These are phyloP conservation scores for Rhodamnia rubescens DNA, from an alignment of 345 rosid species.

Conservation along the genomic window DNA sequence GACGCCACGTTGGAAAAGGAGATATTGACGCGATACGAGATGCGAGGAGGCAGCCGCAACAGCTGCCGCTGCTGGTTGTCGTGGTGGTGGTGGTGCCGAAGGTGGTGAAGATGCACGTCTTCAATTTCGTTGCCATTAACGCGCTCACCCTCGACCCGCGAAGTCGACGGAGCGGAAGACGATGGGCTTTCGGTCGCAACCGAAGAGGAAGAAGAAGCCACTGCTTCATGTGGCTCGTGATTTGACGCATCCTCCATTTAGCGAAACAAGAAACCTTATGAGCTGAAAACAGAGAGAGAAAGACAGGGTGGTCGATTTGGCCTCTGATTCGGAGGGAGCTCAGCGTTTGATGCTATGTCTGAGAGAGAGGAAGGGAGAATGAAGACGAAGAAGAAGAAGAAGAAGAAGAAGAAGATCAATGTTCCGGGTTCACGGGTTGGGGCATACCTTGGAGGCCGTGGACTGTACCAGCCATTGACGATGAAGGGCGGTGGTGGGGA, in stretches of 20 bases:
- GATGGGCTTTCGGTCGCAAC: background rate
- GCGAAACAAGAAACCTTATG: background rate
- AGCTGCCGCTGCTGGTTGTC: background rate
- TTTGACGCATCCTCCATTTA: slow-evolving; percentile 17
- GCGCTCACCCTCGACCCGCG: slow-evolving; percentile 8
- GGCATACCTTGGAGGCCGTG: background rate
- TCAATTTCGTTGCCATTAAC: background rate
- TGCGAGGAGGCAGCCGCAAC: background rate
- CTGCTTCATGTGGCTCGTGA: background rate
- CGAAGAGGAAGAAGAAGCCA: slow-evolving; percentile 5
- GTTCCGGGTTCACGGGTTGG: background rate
- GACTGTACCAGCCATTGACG: background rate
- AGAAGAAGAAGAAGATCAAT: background rate
- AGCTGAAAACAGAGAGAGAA: background rate
- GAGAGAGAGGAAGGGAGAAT: background rate
- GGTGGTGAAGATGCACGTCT: background rate
- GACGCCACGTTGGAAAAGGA: slow-evolving; percentile 5
- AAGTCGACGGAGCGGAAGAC: background rate
- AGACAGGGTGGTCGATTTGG: background rate
- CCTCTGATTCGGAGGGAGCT: background rate
- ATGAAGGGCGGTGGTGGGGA: background rate
- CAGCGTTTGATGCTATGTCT: background rate
- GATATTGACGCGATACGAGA: slow-evolving; percentile 14
- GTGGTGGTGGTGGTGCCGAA: background rate
- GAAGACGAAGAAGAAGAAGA: background rate